phyloP scores from a whole-genome alignment of 2,329 filamentous ascomycete genomes.

The Lachnellula subtilissima region DNA sequence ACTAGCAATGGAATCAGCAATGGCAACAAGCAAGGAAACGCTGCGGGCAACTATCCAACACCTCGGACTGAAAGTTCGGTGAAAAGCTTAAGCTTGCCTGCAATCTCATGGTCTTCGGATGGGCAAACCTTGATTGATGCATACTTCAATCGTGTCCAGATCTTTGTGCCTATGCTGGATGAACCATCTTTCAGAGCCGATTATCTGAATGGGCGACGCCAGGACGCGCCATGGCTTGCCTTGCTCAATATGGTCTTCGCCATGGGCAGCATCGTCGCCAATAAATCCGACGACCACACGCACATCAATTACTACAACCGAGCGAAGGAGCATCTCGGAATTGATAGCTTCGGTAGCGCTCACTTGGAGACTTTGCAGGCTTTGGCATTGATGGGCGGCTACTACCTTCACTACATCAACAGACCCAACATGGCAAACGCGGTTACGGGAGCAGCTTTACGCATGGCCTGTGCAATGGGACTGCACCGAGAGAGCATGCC shows the following conservation, averaged over 20 bases:
- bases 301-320: conserved; percentile 67
- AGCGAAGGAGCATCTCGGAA: conserved; percentile 60
- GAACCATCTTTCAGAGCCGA: conserved; percentile 64
- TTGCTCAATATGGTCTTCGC: conserved; percentile 73
- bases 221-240: conserved; percentile 65
- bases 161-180: conserved; percentile 69
- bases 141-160: conserved; percentile 71
- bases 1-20: too few species aligned
- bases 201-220: conserved; percentile 57
- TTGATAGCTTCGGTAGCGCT: conserved; percentile 65
- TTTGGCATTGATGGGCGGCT: conserved; percentile 65
- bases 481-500: conserved; percentile 59
- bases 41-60: conserved; percentile 24
- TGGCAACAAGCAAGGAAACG: conserved; percentile 17
- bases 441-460: conserved; percentile 63
- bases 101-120: conserved; percentile 55
- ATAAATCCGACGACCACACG: conserved; percentile 54
- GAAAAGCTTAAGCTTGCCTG: conserved; percentile 30
- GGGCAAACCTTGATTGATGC: conserved; percentile 66
- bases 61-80: conserved; percentile 32
- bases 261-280: conserved; percentile 66
- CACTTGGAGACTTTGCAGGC: conserved; percentile 71
- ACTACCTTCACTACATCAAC: conserved; percentile 75
- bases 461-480: conserved; percentile 70
- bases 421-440: conserved; percentile 73